Evolutionary conservation across 345 rosid genomes (phyloP), one percentile per base, ranked within the genome.

Genomic region (Eucalyptus regnans): DNA sequence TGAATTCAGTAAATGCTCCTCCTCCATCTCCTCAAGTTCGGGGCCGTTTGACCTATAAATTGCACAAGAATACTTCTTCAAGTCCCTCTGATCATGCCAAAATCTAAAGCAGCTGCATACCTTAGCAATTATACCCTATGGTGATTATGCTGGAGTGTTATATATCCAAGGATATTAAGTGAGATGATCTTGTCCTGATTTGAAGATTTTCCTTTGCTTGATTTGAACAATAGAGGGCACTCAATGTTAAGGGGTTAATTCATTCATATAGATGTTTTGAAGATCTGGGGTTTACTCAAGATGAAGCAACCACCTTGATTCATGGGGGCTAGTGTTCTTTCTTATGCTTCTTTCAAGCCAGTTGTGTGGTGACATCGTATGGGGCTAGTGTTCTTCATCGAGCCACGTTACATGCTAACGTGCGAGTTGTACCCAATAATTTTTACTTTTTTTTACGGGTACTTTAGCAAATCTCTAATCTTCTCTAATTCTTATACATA

Each of bases 401-500:
- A 60, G 7, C 31, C 31, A 25, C 15, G 3, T 56, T 56, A 23
- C 29, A 56, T 23, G 62, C 27, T 23, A 22, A 56, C 29, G 12
- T 23, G 12, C 29, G 29, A 56, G 62, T 56, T 56, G 27, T 56
- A 23, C 62, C 62, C 62, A 56, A 56, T 56, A 56, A 54, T 41
- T 22, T 8, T 22, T 22, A 9, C 3, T 46, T 46, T 46, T 52
- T 56, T 22, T 56, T 22, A 22, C 1, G 62, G 62, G 27, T 23
- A 23, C 29, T 56, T 56, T 56, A 23, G 29, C 5, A 9, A 56
- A 56, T 23, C 27, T 56, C 62, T 56, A 56, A 56, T 56, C 62
- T 23, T 56, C 0, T 23, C 0, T 56, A 0, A 56, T 56, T 56
- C 62, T 22, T 56, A 22, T 4, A 56, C 29, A 56, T 23, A 22